Conservation (phyloP, 1,284 basidiomycete genomes). For the Papiliotrema nemorosa region DNA sequence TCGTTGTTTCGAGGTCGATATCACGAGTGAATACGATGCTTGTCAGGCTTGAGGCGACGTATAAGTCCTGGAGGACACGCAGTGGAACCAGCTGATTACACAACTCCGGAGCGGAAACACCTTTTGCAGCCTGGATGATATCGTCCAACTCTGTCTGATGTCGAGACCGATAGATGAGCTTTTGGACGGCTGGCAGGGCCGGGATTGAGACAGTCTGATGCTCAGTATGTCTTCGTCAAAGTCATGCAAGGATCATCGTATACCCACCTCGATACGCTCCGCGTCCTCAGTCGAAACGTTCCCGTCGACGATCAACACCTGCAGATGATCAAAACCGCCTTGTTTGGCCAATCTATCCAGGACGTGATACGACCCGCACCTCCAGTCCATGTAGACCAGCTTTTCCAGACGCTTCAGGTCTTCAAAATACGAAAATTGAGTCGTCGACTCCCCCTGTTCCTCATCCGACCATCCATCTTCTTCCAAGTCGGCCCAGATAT, state of each 20-base stretch:
- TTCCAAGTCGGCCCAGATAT: slow-evolving; percentile 4
- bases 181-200: not conserved
- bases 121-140: no score
- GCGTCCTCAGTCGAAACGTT: not conserved
- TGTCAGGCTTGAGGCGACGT: not conserved
- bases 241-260: not conserved
- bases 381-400: slow-evolving; percentile 1
- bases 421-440: not conserved
- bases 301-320: slow-evolving; percentile 1
- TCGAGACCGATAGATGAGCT: not conserved
- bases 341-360: not conserved
- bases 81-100: no score
- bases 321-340: not conserved
- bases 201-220: not conserved
- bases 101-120: no score
- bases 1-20: not conserved
- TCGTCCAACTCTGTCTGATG: not conserved
- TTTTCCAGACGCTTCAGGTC: not conserved
- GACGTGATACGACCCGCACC: slow-evolving; percentile 1
- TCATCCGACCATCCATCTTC: slow-evolving; percentile 5
- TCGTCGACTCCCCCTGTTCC: not conserved
- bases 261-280: slow-evolving; percentile 2
- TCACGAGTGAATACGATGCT: not conserved
- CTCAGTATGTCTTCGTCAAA: not conserved
- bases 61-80: not conserved